Evolutionary conservation across 1,284 basidiomycete species (phyloP).

Genomic region (Fomes fomentarius): DNA sequence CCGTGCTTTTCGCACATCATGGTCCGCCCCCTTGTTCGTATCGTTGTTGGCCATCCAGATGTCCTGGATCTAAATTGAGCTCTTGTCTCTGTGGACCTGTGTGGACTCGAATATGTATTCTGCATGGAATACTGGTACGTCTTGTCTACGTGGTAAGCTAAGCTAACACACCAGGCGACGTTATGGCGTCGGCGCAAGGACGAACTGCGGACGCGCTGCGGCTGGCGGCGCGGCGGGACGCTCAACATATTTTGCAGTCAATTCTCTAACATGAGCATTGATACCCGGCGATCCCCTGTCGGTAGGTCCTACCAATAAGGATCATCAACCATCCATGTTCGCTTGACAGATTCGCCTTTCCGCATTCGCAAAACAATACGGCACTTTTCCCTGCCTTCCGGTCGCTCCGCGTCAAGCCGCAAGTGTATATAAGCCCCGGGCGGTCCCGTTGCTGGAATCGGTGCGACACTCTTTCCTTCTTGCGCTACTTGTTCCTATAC

Average conservation of each 20-base stretch:
- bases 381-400: conserved; percentile 22
- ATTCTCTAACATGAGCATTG: conserved; percentile 11
- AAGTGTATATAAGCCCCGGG: conserved; percentile 20
- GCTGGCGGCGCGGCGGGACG: conserved; percentile 12
- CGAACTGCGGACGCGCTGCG: conserved; percentile 8
- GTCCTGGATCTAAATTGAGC: neutral
- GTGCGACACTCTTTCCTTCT: conserved; percentile 20
- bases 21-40: conserved; percentile 5
- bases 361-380: conserved; percentile 26
- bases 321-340: conserved; percentile 19
- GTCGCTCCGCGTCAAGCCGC: conserved; percentile 23
- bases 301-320: conserved; percentile 23
- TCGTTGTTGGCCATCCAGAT: conserved; percentile 3
- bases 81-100: conserved; percentile 1
- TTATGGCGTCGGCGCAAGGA: neutral
- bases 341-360: conserved; percentile 25
- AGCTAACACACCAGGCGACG: neutral
- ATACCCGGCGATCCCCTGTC: conserved; percentile 22
- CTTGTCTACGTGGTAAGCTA: conserved; percentile 8
- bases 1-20: conserved; percentile 22
- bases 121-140: conserved; percentile 1
- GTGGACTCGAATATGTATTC: neutral
- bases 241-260: conserved; percentile 11
- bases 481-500: conserved; percentile 18
- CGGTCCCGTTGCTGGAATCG: conserved; percentile 5